Percentiles rank a stretch among this genome's conserved stretches.
phyloP scores from a whole-genome alignment of 768 basidiomycete genomes.

The Boletellus ananas region DNA sequence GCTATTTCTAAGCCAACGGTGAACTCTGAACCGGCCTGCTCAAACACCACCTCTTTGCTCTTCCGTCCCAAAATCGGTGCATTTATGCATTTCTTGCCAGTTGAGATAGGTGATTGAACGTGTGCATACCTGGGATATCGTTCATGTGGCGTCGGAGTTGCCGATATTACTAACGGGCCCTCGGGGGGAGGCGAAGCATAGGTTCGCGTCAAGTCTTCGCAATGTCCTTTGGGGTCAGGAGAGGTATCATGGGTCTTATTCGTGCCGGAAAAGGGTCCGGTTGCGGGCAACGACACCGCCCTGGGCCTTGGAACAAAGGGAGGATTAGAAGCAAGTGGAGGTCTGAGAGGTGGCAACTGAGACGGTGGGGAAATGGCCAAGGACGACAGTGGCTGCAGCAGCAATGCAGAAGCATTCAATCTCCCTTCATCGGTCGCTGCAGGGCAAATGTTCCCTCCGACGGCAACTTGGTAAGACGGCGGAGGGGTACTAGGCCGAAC shows the following conservation, averaged over 20 bases:
- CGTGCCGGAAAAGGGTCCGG: not conserved
- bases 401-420: constrained; percentile 23
- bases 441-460: not conserved
- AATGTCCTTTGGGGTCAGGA: constrained; percentile 11
- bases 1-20: constrained; percentile 30
- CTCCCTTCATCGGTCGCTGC: not conserved
- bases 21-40: constrained; percentile 26
- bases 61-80: constrained; percentile 8
- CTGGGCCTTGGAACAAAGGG: constrained; percentile 21
- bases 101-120: constrained; percentile 16
- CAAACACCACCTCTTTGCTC: constrained; percentile 23
- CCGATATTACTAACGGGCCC: constrained; percentile 22
- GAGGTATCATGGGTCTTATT: constrained; percentile 18
- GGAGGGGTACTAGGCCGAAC: constrained; percentile 26
- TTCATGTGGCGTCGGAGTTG: constrained; percentile 17
- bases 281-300: constrained; percentile 24
- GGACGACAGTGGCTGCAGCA: constrained; percentile 27
- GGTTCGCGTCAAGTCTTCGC: constrained; percentile 27
- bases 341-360: constrained; percentile 4
- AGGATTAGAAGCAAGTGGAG: constrained; percentile 7
- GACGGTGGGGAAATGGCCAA: constrained; percentile 12
- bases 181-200: constrained; percentile 30
- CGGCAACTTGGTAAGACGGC: constrained; percentile 21
- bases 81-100: constrained; percentile 12
- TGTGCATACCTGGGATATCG: constrained; percentile 30